Conservation (phyloP, 2,329 filamentous ascomycete species). For the Exophiala calicioides region DNA sequence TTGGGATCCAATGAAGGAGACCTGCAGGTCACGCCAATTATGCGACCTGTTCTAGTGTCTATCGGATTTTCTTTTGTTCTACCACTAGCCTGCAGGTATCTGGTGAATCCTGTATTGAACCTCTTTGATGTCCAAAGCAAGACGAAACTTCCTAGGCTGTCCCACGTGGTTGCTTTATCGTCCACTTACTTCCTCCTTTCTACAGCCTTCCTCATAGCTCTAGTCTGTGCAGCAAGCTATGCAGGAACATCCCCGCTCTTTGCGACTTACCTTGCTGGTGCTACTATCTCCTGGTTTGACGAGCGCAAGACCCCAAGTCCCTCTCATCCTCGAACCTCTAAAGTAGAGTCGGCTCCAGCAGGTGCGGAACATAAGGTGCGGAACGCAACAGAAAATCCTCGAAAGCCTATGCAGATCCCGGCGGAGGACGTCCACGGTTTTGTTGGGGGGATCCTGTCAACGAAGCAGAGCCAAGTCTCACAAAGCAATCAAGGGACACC, state of each 20-base stretch:
- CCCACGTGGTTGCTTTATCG: constrained; percentile 29
- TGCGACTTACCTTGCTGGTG: constrained; percentile 60
- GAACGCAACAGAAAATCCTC: no score
- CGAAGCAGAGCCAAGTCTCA: no score
- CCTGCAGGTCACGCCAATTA: constrained; percentile 46
- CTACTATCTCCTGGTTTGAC: constrained; percentile 54
- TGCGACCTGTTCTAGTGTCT: constrained; percentile 56
- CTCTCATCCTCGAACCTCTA: no score
- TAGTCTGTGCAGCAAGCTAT: constrained; percentile 54
- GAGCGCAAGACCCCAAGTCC: constrained; percentile 10
- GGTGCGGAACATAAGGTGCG: background rate
- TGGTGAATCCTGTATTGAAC: constrained; percentile 25
- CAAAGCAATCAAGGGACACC: no score
- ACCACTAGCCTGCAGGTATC: constrained; percentile 33
- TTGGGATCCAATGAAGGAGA: constrained; percentile 49
- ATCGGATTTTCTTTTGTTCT: constrained; percentile 37
- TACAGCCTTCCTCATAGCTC: constrained; percentile 46
- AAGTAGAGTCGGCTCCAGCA: background rate
- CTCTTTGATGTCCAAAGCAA: background rate
- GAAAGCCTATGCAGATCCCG: no score
- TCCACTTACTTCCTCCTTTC: constrained; percentile 41
- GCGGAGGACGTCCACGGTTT: no score
- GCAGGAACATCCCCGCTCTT: constrained; percentile 59
- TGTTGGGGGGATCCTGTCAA: no score
- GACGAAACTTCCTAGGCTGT: background rate